Percentiles rank a stretch among this genome's conserved stretches.
Conservation (phyloP, 306 rosid genomes). For the Citrullus amarus region DNA sequence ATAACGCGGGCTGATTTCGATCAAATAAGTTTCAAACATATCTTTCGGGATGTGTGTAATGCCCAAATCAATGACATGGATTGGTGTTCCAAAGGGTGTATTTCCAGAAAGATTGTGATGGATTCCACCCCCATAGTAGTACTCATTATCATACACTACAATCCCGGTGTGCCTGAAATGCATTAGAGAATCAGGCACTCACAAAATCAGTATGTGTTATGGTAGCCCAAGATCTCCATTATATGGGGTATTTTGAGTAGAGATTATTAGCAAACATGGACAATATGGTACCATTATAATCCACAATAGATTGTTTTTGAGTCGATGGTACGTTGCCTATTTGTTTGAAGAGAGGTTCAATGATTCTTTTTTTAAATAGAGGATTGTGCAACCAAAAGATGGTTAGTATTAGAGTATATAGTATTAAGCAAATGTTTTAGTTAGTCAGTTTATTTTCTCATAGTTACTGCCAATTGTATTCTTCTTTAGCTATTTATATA, state of each 20-base stretch:
- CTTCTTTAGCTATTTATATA: too few relatives aligned
- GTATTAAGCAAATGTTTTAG: too few relatives aligned
- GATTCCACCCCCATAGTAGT: slow-evolving; percentile 77
- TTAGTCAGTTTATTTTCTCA: too few relatives aligned
- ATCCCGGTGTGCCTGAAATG: slow-evolving; percentile 73
- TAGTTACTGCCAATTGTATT: too few relatives aligned
- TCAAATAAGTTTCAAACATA: slow-evolving; percentile 64
- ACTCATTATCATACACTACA: slow-evolving; percentile 73
- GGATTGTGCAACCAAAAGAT: not conserved
- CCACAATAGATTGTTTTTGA: not conserved
- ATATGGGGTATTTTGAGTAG: not conserved
- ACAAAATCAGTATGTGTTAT: not conserved
- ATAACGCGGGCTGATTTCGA: slow-evolving; percentile 60
- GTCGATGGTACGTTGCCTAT: not conserved
- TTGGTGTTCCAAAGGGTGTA: slow-evolving; percentile 72
- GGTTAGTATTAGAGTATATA: not conserved
- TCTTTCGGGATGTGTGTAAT: slow-evolving; percentile 69
- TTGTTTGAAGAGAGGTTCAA: not conserved
- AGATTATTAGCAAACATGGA: not conserved
- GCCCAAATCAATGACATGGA: slow-evolving; percentile 60
- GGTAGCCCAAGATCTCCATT: not conserved
- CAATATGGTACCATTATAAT: not conserved
- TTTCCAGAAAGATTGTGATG: slow-evolving; percentile 53
- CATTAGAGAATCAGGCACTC: not conserved
- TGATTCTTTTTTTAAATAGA: not conserved